These are phyloP conservation scores for Pestalotiopsis sp. DNA, from an alignment of 2,329 filamentous ascomycete species.

Conservation along the genomic window DNA sequence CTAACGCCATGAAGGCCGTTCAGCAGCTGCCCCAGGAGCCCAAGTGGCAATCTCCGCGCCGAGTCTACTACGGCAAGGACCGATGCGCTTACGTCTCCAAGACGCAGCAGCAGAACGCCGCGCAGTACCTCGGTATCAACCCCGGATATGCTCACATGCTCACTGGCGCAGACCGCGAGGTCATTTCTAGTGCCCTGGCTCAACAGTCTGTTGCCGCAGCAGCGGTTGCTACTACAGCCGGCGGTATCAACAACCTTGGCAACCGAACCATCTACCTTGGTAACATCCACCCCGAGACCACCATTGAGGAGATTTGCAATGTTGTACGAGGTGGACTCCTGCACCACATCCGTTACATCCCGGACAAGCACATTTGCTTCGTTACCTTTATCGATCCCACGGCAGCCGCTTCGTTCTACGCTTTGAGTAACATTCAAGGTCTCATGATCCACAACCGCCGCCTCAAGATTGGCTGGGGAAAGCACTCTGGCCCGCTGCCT, in stretches of 20 bases:
- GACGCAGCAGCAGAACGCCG: slow-evolving; percentile 98
- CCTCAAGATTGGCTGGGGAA: slow-evolving; percentile 98
- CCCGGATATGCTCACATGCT: slow-evolving; percentile 96
- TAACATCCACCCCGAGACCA: slow-evolving; percentile 98
- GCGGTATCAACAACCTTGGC: slow-evolving; percentile 94
- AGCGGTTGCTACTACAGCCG: slow-evolving; percentile 93
- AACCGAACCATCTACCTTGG: slow-evolving; percentile 98
- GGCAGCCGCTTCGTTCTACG: slow-evolving; percentile 96
- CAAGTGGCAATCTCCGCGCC: slow-evolving; percentile 94
- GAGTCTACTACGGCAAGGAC: slow-evolving; percentile 99
- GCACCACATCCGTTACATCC: slow-evolving; percentile 98
- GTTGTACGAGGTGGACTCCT: slow-evolving; percentile 93
- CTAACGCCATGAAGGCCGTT: slow-evolving; percentile 97
- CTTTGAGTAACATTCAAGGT: slow-evolving; percentile 94
- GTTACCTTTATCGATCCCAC: slow-evolving; percentile 99
- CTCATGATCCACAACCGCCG: slow-evolving; percentile 99
- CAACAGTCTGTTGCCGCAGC: slow-evolving; percentile 98
- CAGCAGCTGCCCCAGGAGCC: slow-evolving; percentile 93
- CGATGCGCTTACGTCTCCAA: slow-evolving; percentile 98
- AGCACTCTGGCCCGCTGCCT: slow-evolving; percentile 95
- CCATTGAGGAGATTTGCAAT: slow-evolving; percentile 99
- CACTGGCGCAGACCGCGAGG: slow-evolving; percentile 91
- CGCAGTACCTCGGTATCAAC: slow-evolving; percentile 95
- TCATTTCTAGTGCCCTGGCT: slow-evolving; percentile 94
- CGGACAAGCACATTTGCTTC: slow-evolving; percentile 99